These are phyloP conservation scores for Gamarada debralockiae DNA, from an alignment of 495 filamentous ascomycete genomes.

Conservation along the genomic window DNA sequence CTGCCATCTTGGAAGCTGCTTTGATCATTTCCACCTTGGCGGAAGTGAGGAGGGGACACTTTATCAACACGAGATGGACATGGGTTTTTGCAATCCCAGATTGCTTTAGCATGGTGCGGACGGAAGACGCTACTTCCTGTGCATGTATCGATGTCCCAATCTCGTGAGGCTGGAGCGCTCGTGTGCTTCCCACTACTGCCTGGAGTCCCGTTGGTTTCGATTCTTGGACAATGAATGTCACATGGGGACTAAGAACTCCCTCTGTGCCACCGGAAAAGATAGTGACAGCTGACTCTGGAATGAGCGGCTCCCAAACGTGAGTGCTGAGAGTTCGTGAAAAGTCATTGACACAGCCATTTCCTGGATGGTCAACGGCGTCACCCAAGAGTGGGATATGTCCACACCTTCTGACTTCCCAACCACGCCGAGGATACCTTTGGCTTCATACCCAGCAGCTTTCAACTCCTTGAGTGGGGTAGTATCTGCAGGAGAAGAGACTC, in stretches of 20 bases:
- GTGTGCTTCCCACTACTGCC: conserved; percentile 23
- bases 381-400: background rate
- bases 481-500: conserved; percentile 25
- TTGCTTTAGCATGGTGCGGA: conserved; percentile 3
- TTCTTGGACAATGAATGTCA: conserved; percentile 22
- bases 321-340: conserved; percentile 26
- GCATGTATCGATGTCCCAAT: conserved; percentile 23
- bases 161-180: conserved; percentile 21
- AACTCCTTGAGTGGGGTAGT: conserved; percentile 15
- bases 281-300: conserved; percentile 19
- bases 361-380: conserved; percentile 4
- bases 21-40: conserved; percentile 16
- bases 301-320: conserved; percentile 23
- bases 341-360: conserved; percentile 27
- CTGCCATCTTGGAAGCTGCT: conserved; percentile 9
- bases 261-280: conserved; percentile 26
- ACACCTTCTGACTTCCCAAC: conserved; percentile 25
- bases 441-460: conserved; percentile 17
- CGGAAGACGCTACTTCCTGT: conserved; percentile 8
- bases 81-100: conserved; percentile 4
- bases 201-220: conserved; percentile 14
- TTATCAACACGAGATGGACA: conserved; percentile 25
- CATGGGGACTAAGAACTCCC: conserved; percentile 24
- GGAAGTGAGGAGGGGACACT: conserved; percentile 24
- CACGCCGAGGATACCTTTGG: conserved; percentile 17